Conservation (phyloP, 2,329 filamentous ascomycete genomes). For the Xylaria arbuscula region DNA sequence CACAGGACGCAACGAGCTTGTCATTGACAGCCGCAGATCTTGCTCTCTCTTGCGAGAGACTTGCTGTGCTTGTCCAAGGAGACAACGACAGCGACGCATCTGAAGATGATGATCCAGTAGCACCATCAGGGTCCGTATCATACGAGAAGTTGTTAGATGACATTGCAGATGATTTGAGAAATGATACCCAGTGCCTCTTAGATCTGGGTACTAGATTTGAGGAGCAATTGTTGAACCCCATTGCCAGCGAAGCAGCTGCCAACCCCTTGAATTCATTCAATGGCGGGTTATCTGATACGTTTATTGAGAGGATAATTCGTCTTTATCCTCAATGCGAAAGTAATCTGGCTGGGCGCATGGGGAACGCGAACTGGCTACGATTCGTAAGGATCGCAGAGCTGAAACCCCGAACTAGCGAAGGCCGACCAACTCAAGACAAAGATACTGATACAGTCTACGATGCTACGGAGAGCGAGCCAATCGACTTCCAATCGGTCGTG, state of each 20-base stretch:
- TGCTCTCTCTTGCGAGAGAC: conserved; percentile 21
- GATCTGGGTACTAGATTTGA: conserved; percentile 36
- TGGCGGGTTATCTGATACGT: not conserved
- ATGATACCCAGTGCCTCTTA: conserved; percentile 37
- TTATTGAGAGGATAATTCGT: conserved; percentile 1
- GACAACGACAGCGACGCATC: conserved; percentile 21
- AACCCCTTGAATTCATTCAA: not conserved
- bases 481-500: not conserved
- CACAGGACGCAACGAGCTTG: conserved; percentile 1
- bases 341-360: not conserved
- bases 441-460: not conserved
- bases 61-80: conserved; percentile 26
- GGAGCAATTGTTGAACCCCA: conserved; percentile 30
- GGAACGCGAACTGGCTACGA: conserved; percentile 4
- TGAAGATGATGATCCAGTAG: not conserved
- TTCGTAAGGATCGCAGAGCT: not conserved
- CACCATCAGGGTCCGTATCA: conserved; percentile 4
- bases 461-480: not conserved
- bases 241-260: conserved; percentile 14
- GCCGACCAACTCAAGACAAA: not conserved
- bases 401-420: not conserved
- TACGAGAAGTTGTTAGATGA: conserved; percentile 28
- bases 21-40: conserved; percentile 11
- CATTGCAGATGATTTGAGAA: conserved; percentile 40
- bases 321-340: not conserved